Evolutionary conservation across 148 eudicot genomes (phyloP), one percentile per base, ranked within the genome.

Genomic region (Tetragonia tetragonoides): DNA sequence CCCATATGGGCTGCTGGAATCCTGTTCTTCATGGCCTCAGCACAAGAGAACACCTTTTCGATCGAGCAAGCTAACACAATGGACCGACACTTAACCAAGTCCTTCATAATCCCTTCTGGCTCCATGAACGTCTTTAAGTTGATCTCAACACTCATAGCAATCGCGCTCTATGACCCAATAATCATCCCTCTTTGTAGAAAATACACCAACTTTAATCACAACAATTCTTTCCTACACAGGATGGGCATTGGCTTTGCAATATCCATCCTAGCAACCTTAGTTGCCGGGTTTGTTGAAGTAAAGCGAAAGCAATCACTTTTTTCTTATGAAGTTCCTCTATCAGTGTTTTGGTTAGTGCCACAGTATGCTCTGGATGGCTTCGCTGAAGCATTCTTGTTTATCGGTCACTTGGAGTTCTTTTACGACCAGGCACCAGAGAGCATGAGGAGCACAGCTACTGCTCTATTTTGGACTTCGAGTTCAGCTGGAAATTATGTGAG

Each of bases 1-100:
- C 97, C 97, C 0, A 90, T 92, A 34, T 92, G 97, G 97, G 91
- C 92, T 2, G 81, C 92, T 0, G 92, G 93, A 7, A 92, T 92
- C 51, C 59, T 92, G 44, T 86, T 88, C 15, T 84, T 88, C 80
- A 85, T 91, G 16, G 91, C 93, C 40, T 81, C 83, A n/a, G 87
- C 90, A 63, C 97, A 92, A 37, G 93, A 92, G 47, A 66, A 62
- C 83, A 90, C 90, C 66, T 92, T 92, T 73, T 87, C 93, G 15
- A 86, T 92, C 37, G 86, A 86, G 59, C 97, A 92, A 70, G 97
- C 93, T 78, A 85, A 83, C 51, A 84, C 88, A 69, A 90, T 92
- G 97, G 72, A 92, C 84, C 78, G 97, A 6, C 90, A 84, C 85
- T 79, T 92, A 51, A 82, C 88, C 12, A 17, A 14, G 2, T 68